Base-by-base conservation (phyloP, 2,329 filamentous ascomycete genomes). In the Hypoxylon sp. region DNA sequence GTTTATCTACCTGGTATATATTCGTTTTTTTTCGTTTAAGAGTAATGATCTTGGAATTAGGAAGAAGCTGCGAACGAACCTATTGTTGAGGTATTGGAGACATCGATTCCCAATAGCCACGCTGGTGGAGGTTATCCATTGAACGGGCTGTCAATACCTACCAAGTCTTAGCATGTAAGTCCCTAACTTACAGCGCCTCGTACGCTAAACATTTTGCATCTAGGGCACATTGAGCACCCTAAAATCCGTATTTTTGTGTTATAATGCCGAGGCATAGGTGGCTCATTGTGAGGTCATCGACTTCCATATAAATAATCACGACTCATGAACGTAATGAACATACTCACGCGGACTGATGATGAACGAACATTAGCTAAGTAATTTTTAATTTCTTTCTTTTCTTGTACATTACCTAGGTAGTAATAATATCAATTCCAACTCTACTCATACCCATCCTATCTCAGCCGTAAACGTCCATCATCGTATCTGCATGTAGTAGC, bases 231-330 rank as follows among this genome's bases (percentile, higher is more conserved):
- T 22, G 6, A 29, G 46, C 37, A 39, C 29, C 46, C 29, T 31
- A 29, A 31, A 39, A 17, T 2, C 13, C 9, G 17, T 6, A 9
- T 11, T 24, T 50, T 58, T 53, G 35, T 24, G 52, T 52, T 42
- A 5, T 47, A 31, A 42, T 62, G 37, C 48, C 57, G 9, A 48
- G 52, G 52, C 33, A 3, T 31, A n/a, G 42, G 26, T 24, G 63
- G 35, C 14, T 48, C 24, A 9, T 74, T 52, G 70, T 77, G 75
- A 77, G 72, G 71, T 78, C 76, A 76, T 78, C 65, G 64, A 76
- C 57, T 69, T 64, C 39, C 59, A 71, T 60, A 64, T 66, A 57
- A 70, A 75, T 70, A 70, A 73, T 71, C 72, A 74, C 58, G 60
- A 62, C 62, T 68, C 67, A 67, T 68, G 60, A 62, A 50, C 39